Evolutionary conservation across 257 asterid genomes (phyloP).

Genomic region (Solanum microdontum): DNA sequence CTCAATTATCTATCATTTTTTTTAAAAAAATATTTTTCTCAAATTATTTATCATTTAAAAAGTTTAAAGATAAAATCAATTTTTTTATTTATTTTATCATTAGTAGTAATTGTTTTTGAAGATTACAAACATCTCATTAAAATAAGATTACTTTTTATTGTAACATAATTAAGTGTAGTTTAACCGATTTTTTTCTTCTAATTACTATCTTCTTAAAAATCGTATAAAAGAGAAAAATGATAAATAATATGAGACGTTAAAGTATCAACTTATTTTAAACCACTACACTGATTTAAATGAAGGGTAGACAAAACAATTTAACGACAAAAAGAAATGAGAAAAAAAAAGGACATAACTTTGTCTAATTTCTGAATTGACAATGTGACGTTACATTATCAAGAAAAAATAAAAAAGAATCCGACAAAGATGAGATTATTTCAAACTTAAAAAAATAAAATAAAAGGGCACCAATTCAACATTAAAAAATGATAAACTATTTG

Average conservation of each 20-base stretch:
- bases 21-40: not conserved
- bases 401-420: not conserved
- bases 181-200: no score
- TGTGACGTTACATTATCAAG: not conserved
- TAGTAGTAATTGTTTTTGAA: not conserved
- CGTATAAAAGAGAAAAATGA: not conserved
- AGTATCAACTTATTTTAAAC: not conserved
- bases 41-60: not conserved
- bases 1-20: not conserved
- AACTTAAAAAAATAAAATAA: not conserved
- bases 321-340: not conserved
- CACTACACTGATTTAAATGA: not conserved
- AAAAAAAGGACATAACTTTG: not conserved
- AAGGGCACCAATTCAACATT: not conserved
- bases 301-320: not conserved
- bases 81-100: not conserved
- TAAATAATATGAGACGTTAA: not conserved
- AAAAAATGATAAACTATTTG: not conserved
- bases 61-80: not conserved
- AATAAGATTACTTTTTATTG: no score
- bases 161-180: no score
- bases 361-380: not conserved
- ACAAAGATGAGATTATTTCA: conserved; percentile 1
- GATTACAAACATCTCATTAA: not conserved
- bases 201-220: no score